Percentiles rank a stretch among this genome's conserved stretches.
phyloP scores from a whole-genome alignment of 176 grass and related monocot species.

The Ensete ventricosum region DNA sequence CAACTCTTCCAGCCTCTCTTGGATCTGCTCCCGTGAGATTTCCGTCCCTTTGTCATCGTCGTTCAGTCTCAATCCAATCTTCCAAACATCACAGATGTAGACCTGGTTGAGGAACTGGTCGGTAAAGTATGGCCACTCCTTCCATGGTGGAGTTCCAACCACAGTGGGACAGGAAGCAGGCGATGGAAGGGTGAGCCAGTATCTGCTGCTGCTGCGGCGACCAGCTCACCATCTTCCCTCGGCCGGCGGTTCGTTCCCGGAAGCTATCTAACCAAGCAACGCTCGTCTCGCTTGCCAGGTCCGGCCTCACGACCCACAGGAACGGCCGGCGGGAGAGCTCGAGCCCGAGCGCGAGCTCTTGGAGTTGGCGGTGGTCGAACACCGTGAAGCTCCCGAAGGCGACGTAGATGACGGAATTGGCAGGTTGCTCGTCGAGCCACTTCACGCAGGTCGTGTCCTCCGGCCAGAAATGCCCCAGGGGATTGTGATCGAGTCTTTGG shows the following conservation, averaged over 20 bases:
- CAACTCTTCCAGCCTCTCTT: slow-evolving; percentile 22
- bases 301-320: slow-evolving; percentile 50
- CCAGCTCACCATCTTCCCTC: slow-evolving; percentile 41
- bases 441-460: slow-evolving; percentile 23
- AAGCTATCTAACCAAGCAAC: slow-evolving; percentile 39
- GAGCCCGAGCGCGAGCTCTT: slow-evolving; percentile 50
- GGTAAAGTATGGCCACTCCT: slow-evolving; percentile 55
- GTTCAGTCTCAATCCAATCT: slow-evolving; percentile 40
- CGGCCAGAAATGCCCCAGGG: slow-evolving; percentile 28
- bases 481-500: not conserved
- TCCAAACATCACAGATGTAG: slow-evolving; percentile 75
- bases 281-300: slow-evolving; percentile 29
- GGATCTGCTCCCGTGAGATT: slow-evolving; percentile 34
- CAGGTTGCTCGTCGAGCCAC: slow-evolving; percentile 40
- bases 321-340: slow-evolving; percentile 38
- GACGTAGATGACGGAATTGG: slow-evolving; percentile 38
- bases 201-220: slow-evolving; percentile 60
- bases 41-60: slow-evolving; percentile 23
- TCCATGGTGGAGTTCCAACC: slow-evolving; percentile 83
- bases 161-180: slow-evolving; percentile 68
- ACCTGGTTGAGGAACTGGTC: slow-evolving; percentile 65
- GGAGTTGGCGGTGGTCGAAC: slow-evolving; percentile 31
- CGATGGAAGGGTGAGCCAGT: slow-evolving; percentile 47
- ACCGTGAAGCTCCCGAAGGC: slow-evolving; percentile 66
- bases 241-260: slow-evolving; percentile 17